Conservation (phyloP, 192 early-diverging fungal species). For the Linnemannia schmuckeri region DNA sequence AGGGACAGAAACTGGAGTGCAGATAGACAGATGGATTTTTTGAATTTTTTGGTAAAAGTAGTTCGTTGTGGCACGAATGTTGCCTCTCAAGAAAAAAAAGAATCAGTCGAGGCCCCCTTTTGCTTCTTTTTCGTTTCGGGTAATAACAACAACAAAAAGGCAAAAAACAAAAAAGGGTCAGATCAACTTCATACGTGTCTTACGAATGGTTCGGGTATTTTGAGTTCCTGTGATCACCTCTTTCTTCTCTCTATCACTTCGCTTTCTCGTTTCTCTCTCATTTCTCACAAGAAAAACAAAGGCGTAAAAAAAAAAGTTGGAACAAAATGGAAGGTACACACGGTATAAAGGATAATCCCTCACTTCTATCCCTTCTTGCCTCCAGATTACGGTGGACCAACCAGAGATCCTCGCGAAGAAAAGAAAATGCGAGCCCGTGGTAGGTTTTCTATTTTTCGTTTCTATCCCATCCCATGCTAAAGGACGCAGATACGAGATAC, state of each 20-base stretch:
- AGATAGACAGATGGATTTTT: not conserved
- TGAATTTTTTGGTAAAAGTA: not conserved
- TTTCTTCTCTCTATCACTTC: not conserved
- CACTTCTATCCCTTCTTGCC: not conserved
- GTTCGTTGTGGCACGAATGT: not conserved
- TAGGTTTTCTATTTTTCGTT: slow-evolving; percentile 7
- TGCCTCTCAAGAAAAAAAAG: not conserved
- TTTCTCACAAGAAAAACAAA: not conserved
- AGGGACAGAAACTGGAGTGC: no score
- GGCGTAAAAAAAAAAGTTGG: not conserved
- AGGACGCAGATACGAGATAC: not conserved
- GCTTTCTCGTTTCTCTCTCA: not conserved
- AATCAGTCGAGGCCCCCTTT: not conserved
- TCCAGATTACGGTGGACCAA: not conserved
- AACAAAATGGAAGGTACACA: not conserved
- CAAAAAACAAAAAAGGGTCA: not conserved
- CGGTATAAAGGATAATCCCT: not conserved
- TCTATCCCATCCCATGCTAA: not conserved
- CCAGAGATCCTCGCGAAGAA: not conserved
- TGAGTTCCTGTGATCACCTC: not conserved
- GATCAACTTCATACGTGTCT: not conserved
- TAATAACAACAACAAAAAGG: not conserved
- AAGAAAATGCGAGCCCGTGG: not conserved
- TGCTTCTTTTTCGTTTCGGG: not conserved
- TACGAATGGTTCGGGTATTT: not conserved